Evolutionary conservation across 2,329 filamentous ascomycete species (phyloP).

Genomic region (Parascedosporium putredinis): DNA sequence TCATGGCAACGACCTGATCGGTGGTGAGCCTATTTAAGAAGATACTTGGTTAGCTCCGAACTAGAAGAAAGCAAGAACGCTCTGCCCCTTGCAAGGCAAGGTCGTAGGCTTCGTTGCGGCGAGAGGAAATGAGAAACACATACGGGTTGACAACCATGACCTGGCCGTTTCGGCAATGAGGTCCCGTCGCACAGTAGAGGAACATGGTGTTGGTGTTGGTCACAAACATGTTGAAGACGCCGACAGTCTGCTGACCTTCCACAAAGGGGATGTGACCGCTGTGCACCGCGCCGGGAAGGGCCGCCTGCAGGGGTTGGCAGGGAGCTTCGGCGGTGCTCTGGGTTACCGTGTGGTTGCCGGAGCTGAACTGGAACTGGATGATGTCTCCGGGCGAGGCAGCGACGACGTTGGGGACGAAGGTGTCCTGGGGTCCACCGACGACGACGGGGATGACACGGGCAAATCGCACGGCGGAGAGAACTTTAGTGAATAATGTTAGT

Average conservation of each 20-base stretch:
- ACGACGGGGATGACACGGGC: constrained; percentile 19
- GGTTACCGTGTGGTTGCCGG: constrained; percentile 32
- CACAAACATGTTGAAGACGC: constrained; percentile 36
- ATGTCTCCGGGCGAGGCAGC: constrained; percentile 25
- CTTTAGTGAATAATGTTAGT: no score
- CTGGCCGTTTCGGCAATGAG: constrained; percentile 40
- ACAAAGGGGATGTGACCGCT: constrained; percentile 30
- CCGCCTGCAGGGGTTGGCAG: constrained; percentile 27
- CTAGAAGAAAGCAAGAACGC: no score
- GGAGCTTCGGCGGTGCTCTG: constrained; percentile 24
- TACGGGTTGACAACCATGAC: constrained; percentile 40
- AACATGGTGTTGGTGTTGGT: constrained; percentile 34
- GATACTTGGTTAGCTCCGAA: not conserved
- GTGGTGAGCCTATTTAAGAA: constrained; percentile 13
- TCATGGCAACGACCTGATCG: constrained; percentile 20
- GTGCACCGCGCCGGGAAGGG: constrained; percentile 22
- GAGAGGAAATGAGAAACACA: constrained; percentile 9
- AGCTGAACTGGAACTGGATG: constrained; percentile 32
- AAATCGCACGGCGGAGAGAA: not conserved
- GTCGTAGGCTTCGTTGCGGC: no score
- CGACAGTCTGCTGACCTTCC: constrained; percentile 25
- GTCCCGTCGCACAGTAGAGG: constrained; percentile 37
- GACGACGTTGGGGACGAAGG: constrained; percentile 26
- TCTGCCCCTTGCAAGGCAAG: no score
- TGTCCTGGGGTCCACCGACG: constrained; percentile 25